These are phyloP conservation scores for Geotrichum europaeum DNA, from an alignment of 1,139 yeast genomes.

Conservation along the genomic window DNA sequence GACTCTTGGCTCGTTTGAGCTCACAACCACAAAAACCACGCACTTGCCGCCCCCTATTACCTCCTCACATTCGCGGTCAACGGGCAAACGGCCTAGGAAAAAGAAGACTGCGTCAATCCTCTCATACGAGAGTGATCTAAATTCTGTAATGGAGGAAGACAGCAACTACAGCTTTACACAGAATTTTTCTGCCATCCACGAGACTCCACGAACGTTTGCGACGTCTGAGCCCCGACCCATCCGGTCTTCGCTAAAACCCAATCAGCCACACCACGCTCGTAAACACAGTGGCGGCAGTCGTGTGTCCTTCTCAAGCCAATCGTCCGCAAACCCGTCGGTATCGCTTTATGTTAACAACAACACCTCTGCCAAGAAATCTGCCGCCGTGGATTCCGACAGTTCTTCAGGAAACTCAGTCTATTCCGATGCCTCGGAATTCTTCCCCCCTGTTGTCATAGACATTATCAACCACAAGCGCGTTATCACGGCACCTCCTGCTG, in stretches of 20 bases:
- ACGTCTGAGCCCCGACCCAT: constrained; percentile 29
- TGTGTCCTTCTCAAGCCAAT: not conserved
- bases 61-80: constrained; percentile 8
- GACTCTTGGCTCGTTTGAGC: constrained; percentile 35
- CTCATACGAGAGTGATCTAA: constrained; percentile 33
- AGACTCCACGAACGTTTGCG: constrained; percentile 6
- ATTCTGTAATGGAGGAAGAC: constrained; percentile 33
- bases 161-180: not conserved
- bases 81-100: not conserved
- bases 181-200: constrained; percentile 4
- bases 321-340: not conserved
- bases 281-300: not conserved
- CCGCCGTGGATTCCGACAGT: constrained; percentile 3
- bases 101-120: constrained; percentile 27
- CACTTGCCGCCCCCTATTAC: constrained; percentile 14
- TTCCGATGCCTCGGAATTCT: constrained; percentile 12
- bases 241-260: constrained; percentile 27
- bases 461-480: not conserved
- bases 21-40: constrained; percentile 33
- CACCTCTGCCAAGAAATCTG: not conserved
- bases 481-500: not conserved
- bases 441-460: not conserved
- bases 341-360: not conserved
- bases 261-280: not conserved
- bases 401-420: constrained; percentile 12